Percentiles rank a stretch among this genome's conserved stretches.
Evolutionary conservation across 495 filamentous ascomycete species (phyloP).

Genomic region (Pseudomonodictys pantanalensis): DNA sequence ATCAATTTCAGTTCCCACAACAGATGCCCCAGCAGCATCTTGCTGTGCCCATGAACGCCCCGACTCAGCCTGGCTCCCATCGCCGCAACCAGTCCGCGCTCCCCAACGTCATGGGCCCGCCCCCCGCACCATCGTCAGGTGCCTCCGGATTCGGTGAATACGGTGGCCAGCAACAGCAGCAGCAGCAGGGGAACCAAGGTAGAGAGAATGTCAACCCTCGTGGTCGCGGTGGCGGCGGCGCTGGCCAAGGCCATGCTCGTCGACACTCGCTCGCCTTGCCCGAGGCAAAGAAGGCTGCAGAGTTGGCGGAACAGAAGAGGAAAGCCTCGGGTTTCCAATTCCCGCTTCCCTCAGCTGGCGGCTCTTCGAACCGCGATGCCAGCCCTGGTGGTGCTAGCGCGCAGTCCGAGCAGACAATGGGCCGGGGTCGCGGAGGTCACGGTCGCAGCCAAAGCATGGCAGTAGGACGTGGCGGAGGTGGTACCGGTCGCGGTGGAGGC

Average conservation of each 20-base stretch:
- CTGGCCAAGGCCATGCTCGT: slow-evolving; percentile 79
- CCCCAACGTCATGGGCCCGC: slow-evolving; percentile 92
- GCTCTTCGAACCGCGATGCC: slow-evolving; percentile 47
- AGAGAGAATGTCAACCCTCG: slow-evolving; percentile 69
- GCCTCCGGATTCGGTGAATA: slow-evolving; percentile 87
- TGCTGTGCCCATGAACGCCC: slow-evolving; percentile 67
- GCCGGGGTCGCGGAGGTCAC: slow-evolving; percentile 55
- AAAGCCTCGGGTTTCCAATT: slow-evolving; percentile 94
- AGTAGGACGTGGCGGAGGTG: slow-evolving; percentile 56
- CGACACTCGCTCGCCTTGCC: slow-evolving; percentile 92
- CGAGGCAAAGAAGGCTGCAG: slow-evolving; percentile 96
- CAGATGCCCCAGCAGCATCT: slow-evolving; percentile 67
- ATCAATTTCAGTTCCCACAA: slow-evolving; percentile 86
- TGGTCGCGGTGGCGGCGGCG: slow-evolving; percentile 67
- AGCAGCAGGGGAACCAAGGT: slow-evolving; percentile 50
- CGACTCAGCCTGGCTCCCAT: slow-evolving; percentile 78
- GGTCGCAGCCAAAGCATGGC: slow-evolving; percentile 71
- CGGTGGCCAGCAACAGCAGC: too few species aligned
- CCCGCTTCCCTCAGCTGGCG: slow-evolving; percentile 68
- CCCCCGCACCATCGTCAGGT: slow-evolving; percentile 94
- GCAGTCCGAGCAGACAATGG: slow-evolving; percentile 36
- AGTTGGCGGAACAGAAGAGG: slow-evolving; percentile 93
- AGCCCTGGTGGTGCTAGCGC: slow-evolving; percentile 43
- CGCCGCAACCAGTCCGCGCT: slow-evolving; percentile 97
- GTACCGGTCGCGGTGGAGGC: slow-evolving; percentile 57